A percentile compares a stretch with the other conserved stretches of the same genome.
Evolutionary conservation across 148 eudicot genomes (phyloP).

Genomic region (Nepenthes gracilis): DNA sequence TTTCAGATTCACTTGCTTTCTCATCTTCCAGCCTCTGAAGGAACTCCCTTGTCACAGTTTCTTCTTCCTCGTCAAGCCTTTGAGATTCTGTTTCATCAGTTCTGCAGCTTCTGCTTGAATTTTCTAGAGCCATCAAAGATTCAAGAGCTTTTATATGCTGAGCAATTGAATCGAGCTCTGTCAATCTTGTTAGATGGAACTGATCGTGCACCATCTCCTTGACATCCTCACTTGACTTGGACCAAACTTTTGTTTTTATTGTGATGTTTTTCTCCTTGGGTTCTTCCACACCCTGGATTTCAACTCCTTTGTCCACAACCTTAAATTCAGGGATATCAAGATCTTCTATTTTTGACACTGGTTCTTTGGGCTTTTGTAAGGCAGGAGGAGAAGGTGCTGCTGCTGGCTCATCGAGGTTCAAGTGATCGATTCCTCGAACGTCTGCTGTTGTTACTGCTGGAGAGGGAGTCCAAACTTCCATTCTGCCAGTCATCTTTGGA

Average conservation of each 20-base stretch:
- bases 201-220: slow-evolving; percentile 83
- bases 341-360: slow-evolving; percentile 41
- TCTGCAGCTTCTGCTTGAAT: slow-evolving; percentile 3
- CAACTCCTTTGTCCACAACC: slow-evolving; percentile 82
- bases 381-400: slow-evolving; percentile 15
- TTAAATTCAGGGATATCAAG: slow-evolving; percentile 68
- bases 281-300: slow-evolving; percentile 30
- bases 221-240: slow-evolving; percentile 71
- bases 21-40: slow-evolving; percentile 76
- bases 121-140: slow-evolving; percentile 64
- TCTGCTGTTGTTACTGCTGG: slow-evolving; percentile 35
- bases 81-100: slow-evolving; percentile 41
- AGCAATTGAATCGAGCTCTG: slow-evolving; percentile 86
- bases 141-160: slow-evolving; percentile 93
- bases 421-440: slow-evolving; percentile 62
- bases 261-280: slow-evolving; percentile 19
- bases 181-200: slow-evolving; percentile 38
- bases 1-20: slow-evolving; percentile 15
- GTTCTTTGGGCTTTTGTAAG: slow-evolving; percentile 30
- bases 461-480: slow-evolving; percentile 67
- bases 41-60: slow-evolving; percentile 76
- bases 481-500: slow-evolving; percentile 51
- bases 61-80: slow-evolving; percentile 71
- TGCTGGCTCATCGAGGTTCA: slow-evolving; percentile 79
- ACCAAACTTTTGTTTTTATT: slow-evolving; percentile 39